Conservation (phyloP, 2,329 filamentous ascomycete genomes). For the Chaetomiaceae sp. region DNA sequence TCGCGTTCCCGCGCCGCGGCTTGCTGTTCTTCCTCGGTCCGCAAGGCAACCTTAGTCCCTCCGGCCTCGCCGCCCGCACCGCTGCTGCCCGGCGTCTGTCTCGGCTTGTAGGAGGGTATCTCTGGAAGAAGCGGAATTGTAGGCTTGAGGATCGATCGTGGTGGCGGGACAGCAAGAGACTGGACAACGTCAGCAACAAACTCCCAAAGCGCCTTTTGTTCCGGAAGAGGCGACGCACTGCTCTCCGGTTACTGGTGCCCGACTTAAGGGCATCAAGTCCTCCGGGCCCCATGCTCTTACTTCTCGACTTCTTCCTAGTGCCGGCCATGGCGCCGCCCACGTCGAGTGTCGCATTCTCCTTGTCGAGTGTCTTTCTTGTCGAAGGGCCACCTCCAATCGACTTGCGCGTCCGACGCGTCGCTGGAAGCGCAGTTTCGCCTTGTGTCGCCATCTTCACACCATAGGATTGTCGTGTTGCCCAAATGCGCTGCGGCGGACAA, state of each 20-base stretch:
- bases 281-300: slow-evolving; percentile 93
- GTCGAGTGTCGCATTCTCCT: slow-evolving; percentile 74
- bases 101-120: slow-evolving; percentile 64
- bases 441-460: slow-evolving; percentile 22
- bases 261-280: slow-evolving; percentile 78
- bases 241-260: slow-evolving; percentile 70
- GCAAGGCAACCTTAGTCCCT: slow-evolving; percentile 56
- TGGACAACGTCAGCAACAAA: slow-evolving; percentile 28
- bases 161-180: slow-evolving; percentile 53
- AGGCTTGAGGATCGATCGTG: slow-evolving; percentile 75
- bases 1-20: slow-evolving; percentile 65
- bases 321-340: slow-evolving; percentile 47
- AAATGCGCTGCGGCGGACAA: background rate
- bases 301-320: slow-evolving; percentile 68
- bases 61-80: slow-evolving; percentile 25
- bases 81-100: slow-evolving; percentile 31
- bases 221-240: slow-evolving; percentile 50
- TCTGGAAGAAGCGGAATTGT: slow-evolving; percentile 64
- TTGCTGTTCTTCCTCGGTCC: slow-evolving; percentile 67
- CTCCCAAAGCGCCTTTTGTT: background rate
- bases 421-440: slow-evolving; percentile 47
- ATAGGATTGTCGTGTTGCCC: background rate
- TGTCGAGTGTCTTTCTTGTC: slow-evolving; percentile 54
- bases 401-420: slow-evolving; percentile 59
- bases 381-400: slow-evolving; percentile 62